Percentiles rank a stretch among this genome's conserved stretches.
These are phyloP conservation scores for Mycosarcoma maydis DNA, from an alignment of 1,284 basidiomycete species.

Conservation along the genomic window DNA sequence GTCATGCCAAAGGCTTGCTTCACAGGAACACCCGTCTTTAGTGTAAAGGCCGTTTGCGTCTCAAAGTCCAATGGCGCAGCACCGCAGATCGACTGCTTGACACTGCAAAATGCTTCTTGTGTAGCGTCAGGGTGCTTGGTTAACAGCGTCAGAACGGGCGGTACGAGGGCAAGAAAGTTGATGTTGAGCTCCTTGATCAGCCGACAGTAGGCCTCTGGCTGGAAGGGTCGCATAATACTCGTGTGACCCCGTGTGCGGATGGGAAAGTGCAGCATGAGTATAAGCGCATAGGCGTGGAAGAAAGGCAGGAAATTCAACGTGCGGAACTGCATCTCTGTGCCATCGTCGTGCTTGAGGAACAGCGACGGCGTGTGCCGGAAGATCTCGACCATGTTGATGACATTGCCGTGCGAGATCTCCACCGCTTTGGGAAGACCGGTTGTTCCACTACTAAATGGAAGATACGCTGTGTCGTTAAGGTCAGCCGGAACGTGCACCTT, in stretches of 20 bases:
- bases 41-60: slow-evolving; percentile 20
- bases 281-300: slow-evolving; percentile 41
- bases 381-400: slow-evolving; percentile 43
- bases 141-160: slow-evolving; percentile 32
- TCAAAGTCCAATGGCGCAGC: slow-evolving; percentile 43
- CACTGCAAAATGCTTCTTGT: slow-evolving; percentile 12
- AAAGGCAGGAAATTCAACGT: slow-evolving; percentile 40
- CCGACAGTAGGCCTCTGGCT: slow-evolving; percentile 27
- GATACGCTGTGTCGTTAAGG: slow-evolving; percentile 25
- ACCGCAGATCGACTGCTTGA: slow-evolving; percentile 19
- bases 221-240: slow-evolving; percentile 28
- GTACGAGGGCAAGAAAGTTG: slow-evolving; percentile 27
- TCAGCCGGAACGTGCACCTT: slow-evolving; percentile 9
- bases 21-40: slow-evolving; percentile 29
- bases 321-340: slow-evolving; percentile 9
- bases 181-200: slow-evolving; percentile 22
- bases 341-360: slow-evolving; percentile 7
- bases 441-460: slow-evolving; percentile 44
- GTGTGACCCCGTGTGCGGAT: slow-evolving; percentile 17
- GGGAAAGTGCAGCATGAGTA: slow-evolving; percentile 13
- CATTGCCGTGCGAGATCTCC: slow-evolving; percentile 42
- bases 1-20: slow-evolving; percentile 48
- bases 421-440: slow-evolving; percentile 48
- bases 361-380: slow-evolving; percentile 9
- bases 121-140: slow-evolving; percentile 21